phyloP scores from a whole-genome alignment of 805 yeast genomes.

The Kodamaea hsintzibuensis region DNA sequence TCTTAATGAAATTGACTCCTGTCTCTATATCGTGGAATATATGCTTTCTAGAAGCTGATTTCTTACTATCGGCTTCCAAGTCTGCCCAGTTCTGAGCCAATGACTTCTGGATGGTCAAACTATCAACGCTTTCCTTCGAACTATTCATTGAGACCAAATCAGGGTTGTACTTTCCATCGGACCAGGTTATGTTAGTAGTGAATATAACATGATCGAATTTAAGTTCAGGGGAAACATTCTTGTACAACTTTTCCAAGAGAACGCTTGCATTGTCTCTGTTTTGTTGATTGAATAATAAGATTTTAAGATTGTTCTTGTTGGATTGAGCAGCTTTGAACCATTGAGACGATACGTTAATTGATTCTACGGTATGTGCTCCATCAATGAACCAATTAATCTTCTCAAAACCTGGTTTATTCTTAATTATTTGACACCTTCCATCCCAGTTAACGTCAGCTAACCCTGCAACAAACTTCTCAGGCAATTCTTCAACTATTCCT shows the following conservation, averaged over 20 bases:
- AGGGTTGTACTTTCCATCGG: conserved; percentile 71
- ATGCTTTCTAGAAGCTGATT: conserved; percentile 36
- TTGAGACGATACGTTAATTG: conserved; percentile 73
- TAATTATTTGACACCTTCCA: conserved; percentile 88
- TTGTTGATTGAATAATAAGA: conserved; percentile 90
- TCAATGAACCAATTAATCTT: conserved; percentile 79
- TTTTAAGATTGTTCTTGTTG: conserved; percentile 33
- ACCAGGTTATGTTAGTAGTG: conserved; percentile 91
- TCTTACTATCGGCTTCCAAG: conserved; percentile 35
- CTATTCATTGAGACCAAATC: conserved; percentile 87
- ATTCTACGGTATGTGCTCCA: conserved; percentile 95
- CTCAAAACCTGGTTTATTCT: conserved; percentile 38
- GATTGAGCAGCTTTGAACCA: conserved; percentile 59
- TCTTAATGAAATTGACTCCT: conserved; percentile 55
- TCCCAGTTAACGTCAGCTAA: conserved; percentile 78
- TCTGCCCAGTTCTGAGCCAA: conserved; percentile 70
- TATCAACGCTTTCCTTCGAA: conserved; percentile 74
- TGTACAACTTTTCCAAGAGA: conserved; percentile 55
- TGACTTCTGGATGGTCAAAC: conserved; percentile 75
- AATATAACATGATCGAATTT: conserved; percentile 77
- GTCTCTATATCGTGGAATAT: conserved; percentile 77
- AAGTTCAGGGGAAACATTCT: conserved; percentile 32
- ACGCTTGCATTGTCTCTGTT: conserved; percentile 75
- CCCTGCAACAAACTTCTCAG: conserved; percentile 56
- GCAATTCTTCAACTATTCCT: conserved; percentile 33